These are phyloP conservation scores for Trichophyton verrucosum DNA, from an alignment of 2,329 filamentous ascomycete genomes.

Conservation along the genomic window DNA sequence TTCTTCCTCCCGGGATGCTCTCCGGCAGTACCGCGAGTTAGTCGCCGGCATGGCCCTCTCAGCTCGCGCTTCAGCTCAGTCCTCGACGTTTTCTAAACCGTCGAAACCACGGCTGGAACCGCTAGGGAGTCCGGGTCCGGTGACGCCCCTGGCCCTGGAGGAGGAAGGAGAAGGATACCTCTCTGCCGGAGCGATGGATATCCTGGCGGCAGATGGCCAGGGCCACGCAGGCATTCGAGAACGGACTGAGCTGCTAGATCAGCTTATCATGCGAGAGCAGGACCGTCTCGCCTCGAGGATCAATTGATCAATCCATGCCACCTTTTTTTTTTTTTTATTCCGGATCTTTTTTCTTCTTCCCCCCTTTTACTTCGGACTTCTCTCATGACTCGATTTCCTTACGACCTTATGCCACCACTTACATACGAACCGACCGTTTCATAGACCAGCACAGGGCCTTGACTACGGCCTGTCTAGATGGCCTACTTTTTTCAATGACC, in stretches of 20 bases:
- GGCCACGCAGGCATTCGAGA: conserved; percentile 14
- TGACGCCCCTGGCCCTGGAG: conserved; percentile 34
- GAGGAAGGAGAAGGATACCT: conserved; percentile 31
- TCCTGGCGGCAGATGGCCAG: not conserved
- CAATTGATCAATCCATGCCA: conserved; percentile 12
- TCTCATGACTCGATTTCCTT: not conserved
- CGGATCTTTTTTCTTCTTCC: not conserved
- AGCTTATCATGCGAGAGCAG: conserved; percentile 24
- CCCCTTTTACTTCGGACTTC: not conserved
- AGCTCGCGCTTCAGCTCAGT: conserved; percentile 19
- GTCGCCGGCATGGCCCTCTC: conserved; percentile 26
- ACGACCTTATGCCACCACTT: not conserved
- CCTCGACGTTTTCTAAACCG: conserved; percentile 23
- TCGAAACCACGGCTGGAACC: conserved; percentile 35
- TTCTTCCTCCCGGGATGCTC: conserved; percentile 26
- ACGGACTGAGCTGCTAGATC: conserved; percentile 21
- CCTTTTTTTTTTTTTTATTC: not conserved
- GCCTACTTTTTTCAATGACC: not conserved
- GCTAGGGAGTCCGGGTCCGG: conserved; percentile 34
- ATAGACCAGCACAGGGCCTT: not conserved
- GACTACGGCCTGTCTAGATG: not conserved
- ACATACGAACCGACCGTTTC: not conserved
- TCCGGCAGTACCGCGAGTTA: conserved; percentile 34
- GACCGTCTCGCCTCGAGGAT: conserved; percentile 18
- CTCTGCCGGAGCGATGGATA: conserved; percentile 18